Evolutionary conservation across 441 rosid genomes (phyloP), one percentile per base, ranked within the genome.

Genomic region (Theobroma grandiflorum): DNA sequence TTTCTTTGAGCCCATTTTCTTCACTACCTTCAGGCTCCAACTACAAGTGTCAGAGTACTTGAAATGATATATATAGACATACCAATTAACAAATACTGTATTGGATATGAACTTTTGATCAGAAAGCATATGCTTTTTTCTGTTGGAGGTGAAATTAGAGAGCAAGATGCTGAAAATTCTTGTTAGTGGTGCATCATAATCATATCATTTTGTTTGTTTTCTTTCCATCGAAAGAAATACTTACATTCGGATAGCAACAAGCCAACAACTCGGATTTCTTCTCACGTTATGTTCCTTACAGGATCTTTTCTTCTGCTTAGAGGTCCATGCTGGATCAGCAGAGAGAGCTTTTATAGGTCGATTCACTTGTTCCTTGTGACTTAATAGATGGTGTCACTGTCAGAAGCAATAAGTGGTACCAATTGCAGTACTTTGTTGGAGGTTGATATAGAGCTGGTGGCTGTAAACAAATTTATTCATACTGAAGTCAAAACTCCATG

Each of bases 1-100:
- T 65, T 79, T 84, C 80, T 79, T 84, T 35, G 69, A 37, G 10
- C 42, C 81, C 86, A 84, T 84, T 10, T 31, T 52, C 8, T 75
- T 20, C 0, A 14, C 11, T 61, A 72, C 62, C 43, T 26, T 15
- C 20, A 26, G 40, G 74, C 57, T 69, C 47, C 58, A 47, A 26
- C 20, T 7, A 69, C 74, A 50, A 31, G 59, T 33, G 33, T 72
- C 35, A 8, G 12, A 33, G 18, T 50, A 71, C n/a, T 52, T 47
- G 14, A 31, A 49, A 15, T 16, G 8, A 33, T 33, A 8, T 37
- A 50, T 42, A 16, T 40, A 18, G 47, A 43, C 47, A 43, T 26
- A 4, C 58, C 57, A 22, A 22, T 45, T 22, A 14, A 11, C 58
- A 49, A 31, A 70, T 26, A 49, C 14, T 6, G 2, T 11, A 35